Conservation (phyloP, 768 basidiomycete genomes). For the Tubosaeta brunneosetosa region DNA sequence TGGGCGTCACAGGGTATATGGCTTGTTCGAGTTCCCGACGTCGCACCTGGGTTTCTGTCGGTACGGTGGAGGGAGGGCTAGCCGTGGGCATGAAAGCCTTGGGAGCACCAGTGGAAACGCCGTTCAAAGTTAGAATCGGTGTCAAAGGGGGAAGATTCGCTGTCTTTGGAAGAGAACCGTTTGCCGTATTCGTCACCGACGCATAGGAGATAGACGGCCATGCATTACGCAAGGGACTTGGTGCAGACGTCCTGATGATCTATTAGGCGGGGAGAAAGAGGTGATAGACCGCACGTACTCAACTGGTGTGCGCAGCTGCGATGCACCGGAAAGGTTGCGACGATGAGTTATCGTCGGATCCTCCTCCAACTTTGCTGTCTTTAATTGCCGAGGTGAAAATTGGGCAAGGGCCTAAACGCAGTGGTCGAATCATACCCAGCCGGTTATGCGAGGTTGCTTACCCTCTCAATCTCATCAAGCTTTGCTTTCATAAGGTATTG, state of each 20-base stretch:
- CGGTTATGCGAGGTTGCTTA: conserved; percentile 22
- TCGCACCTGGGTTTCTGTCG: conserved; percentile 44
- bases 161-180: conserved; percentile 17
- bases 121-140: conserved; percentile 64
- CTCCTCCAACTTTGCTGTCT: conserved; percentile 17
- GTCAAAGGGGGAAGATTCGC: conserved; percentile 43
- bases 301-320: conserved; percentile 8
- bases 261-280: conserved; percentile 10
- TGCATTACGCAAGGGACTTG: conserved; percentile 14
- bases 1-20: conserved; percentile 40
- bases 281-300: conserved; percentile 19
- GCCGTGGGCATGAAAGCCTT: conserved; percentile 36
- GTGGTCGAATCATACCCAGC: conserved; percentile 9
- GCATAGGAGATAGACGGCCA: conserved; percentile 48
- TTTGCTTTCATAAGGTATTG: conserved; percentile 71
- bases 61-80: conserved; percentile 21
- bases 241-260: conserved; percentile 3
- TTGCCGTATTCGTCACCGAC: conserved; percentile 23
- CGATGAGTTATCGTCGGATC: conserved; percentile 20
- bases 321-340: conserved; percentile 11
- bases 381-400: conserved; percentile 52
- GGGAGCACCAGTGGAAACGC: conserved; percentile 59
- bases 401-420: conserved; percentile 53
- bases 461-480: conserved; percentile 78
- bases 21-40: conserved; percentile 50